Base-by-base conservation (phyloP, 2,329 filamentous ascomycete genomes). In the Sclerotiophoma versabilis region DNA sequence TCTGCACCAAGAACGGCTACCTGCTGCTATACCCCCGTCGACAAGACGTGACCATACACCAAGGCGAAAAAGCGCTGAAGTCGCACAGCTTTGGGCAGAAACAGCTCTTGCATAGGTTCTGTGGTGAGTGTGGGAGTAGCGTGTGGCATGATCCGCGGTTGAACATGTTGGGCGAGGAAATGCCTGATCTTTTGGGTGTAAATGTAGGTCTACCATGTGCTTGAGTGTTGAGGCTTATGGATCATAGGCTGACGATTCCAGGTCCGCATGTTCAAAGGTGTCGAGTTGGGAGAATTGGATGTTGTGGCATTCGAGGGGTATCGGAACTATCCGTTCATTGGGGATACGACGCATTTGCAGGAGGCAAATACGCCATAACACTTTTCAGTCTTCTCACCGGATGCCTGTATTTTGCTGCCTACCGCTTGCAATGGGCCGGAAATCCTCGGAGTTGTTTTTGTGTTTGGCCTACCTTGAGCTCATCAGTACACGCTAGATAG, bases 1-100 rank as follows among this genome's bases (percentile, higher is more conserved):
- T 80, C 49, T 85, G 82, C 63, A 70, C 72, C 2, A 75, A 79
- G 14, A 75, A 79, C 33, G 82, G 81, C 0, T 83, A 84, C 58
- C 69, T 84, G 30, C 75, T 84, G 20, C 75, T 83, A 29, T 71
- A 70, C 47, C 65, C 68, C 5, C 44, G 45, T 2, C 37, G 38
- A 7, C 41, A 42, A 26, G 49, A 49, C 14, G 26, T 49, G 7
- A 25, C 33, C n/a, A 26, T 50, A 5, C 41, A 46, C 11, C 30
- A 37, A 27, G 39, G 42, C 27, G 33, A 39, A 10, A 29, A 34
- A 3, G 19, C 27, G 2, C 19, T 46, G 23, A 47, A 43, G 22
- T 41, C 44, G 15, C 39, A 42, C 15, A 29, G 36, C 15, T 43
- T 43, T 17, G 50, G 50, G 14, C 23, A 37, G 27, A 54, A 49